Base-by-base conservation (phyloP, 2,329 filamentous ascomycete species). In the Fusarium chaquense region DNA sequence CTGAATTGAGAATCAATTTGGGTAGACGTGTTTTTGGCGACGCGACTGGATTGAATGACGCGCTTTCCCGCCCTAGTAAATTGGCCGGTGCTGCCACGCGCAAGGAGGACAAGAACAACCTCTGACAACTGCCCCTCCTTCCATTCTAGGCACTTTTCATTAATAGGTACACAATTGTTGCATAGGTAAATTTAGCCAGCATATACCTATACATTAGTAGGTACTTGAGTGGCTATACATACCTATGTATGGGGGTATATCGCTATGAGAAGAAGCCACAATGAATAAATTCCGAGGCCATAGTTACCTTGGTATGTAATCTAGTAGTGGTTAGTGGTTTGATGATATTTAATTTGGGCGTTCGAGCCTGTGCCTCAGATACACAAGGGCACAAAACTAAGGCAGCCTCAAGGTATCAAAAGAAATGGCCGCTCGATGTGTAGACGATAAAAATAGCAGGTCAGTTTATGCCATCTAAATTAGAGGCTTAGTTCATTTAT, bases 21-120 rank as follows among this genome's bases (percentile, higher is more conserved):
- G 58, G 45, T 44, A 55, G 65, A 58, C 73, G 73, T 69, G 73
- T 76, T 76, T 76, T 75, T 69, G 71, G 64, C 65, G 71, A 76
- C 73, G 73, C 74, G 75, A 66, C 68, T 67, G 64, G 30, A 60
- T 47, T 49, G 49, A 55, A 60, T 67, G 67, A 76, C 75, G 75
- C 75, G 68, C 67, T 67, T 60, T 56, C 58, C 44, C n/a, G 10
- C 22, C 28, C 65, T 67, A 47, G 58, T 60, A 62, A 66, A 67
- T 73, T 72, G 54, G 58, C 54, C 40, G 45, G 44, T 45, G 43
- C 41, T 44, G 41, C 30, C 30, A 41, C 54, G 49, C 20, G 45
- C 32, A 43, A 46, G 26, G 20, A 50, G 26, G 44, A 45, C 16
- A 8, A 5, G 26, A 24, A 43, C 13, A 24, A 44, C 41, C 22